Conservation (phyloP, 257 asterid species). For the Knoxia roxburghii region DNA sequence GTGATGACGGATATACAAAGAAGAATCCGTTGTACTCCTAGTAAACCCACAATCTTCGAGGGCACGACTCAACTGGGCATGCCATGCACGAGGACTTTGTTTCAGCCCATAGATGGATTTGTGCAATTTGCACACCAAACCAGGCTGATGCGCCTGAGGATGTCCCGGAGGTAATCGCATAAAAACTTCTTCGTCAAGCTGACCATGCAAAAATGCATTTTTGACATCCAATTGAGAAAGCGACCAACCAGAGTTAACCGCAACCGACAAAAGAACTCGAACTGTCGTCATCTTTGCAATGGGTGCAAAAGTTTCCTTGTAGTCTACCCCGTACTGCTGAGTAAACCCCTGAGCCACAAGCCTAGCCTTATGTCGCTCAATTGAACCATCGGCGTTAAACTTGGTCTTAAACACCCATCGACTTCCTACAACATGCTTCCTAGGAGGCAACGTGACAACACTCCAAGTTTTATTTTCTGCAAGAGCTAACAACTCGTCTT, state of each 20-base stretch:
- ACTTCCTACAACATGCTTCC: neutral
- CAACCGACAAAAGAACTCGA: neutral
- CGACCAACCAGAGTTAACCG: neutral
- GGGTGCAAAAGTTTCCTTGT: neutral
- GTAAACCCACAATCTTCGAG: neutral
- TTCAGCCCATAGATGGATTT: neutral
- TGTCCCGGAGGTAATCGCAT: neutral
- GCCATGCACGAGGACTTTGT: neutral
- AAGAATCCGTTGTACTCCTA: too few species aligned
- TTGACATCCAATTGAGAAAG: neutral
- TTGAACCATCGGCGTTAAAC: too few species aligned
- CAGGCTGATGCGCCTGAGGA: neutral
- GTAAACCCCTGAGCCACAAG: neutral
- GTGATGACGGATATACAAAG: too few species aligned
- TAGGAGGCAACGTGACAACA: neutral
- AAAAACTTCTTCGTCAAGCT: neutral
- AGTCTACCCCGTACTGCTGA: neutral
- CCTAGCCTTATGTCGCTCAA: too few species aligned
- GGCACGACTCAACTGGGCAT: neutral
- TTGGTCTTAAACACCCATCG: neutral
- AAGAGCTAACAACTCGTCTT: neutral
- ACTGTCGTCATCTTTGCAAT: neutral
- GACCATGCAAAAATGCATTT: neutral
- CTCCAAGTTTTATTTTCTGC: slow-evolving; percentile 1
- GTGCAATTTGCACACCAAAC: neutral